Conservation (phyloP, 441 rosid genomes). For the Populus hybrid region DNA sequence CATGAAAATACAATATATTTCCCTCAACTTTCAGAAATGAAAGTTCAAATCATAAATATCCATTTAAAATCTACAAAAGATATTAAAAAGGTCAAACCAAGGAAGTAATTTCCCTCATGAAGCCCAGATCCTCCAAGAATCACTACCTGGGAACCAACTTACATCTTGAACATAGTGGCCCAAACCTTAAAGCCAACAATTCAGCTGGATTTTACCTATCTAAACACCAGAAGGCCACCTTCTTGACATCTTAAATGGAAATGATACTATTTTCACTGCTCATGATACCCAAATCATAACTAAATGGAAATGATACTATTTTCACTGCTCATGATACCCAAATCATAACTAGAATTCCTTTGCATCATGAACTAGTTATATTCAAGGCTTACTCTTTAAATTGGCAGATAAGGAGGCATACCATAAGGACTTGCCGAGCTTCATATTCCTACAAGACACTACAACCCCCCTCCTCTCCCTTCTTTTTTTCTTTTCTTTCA, state of each 20-base stretch:
- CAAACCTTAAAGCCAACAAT: slow-evolving; percentile 4
- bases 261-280: background rate
- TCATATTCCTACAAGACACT: too few relatives aligned
- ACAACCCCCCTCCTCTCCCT: too few relatives aligned
- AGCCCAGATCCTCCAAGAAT: background rate
- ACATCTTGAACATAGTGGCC: background rate
- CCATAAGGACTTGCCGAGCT: background rate
- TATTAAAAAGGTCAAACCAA: background rate
- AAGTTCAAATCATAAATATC: background rate
- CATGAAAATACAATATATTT: background rate
- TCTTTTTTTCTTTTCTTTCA: background rate
- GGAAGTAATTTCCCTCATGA: background rate
- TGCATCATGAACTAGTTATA: too few relatives aligned
- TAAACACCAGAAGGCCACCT: background rate
- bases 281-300: background rate
- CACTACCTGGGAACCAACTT: background rate
- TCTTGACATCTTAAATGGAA: background rate
- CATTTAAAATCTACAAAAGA: background rate
- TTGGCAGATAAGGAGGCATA: background rate
- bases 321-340: background rate
- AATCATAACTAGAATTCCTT: background rate
- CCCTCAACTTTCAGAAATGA: background rate
- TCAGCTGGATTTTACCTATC: background rate
- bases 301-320: background rate
- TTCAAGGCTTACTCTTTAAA: too few relatives aligned